Evolutionary conservation across 2,329 filamentous ascomycete genomes (phyloP).

Genomic region (Beauveria australis): DNA sequence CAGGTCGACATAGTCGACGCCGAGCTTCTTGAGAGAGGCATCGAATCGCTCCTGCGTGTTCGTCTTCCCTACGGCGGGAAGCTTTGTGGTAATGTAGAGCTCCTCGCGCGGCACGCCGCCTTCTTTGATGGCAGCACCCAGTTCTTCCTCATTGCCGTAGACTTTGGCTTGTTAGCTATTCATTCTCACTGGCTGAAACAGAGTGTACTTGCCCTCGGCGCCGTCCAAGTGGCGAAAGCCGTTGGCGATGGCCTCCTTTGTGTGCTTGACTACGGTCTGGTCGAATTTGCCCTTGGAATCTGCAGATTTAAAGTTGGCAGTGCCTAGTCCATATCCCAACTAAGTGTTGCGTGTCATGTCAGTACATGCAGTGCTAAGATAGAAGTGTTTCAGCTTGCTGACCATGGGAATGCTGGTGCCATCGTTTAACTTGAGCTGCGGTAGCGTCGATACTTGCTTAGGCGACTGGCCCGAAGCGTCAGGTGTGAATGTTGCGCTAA

Average conservation of each 20-base stretch:
- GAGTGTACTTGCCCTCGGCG: constrained; percentile 48
- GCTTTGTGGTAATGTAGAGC: constrained; percentile 61
- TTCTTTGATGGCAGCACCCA: constrained; percentile 63
- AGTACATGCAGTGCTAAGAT: constrained; percentile 12
- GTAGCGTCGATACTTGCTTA: constrained; percentile 37
- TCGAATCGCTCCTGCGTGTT: constrained; percentile 44
- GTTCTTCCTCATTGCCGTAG: constrained; percentile 60
- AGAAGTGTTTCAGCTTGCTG: constrained; percentile 9
- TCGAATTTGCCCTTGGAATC: constrained; percentile 40
- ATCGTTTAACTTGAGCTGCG: constrained; percentile 62
- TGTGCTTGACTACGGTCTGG: constrained; percentile 38
- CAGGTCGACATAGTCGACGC: constrained; percentile 62
- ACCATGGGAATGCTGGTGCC: constrained; percentile 65
- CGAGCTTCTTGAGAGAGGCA: constrained; percentile 55
- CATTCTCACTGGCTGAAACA: background rate
- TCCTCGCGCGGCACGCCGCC: constrained; percentile 55
- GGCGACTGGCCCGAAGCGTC: constrained; percentile 30
- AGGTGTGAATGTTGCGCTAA: constrained; percentile 29
- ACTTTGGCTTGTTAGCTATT: constrained; percentile 26
- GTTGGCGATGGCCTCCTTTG: constrained; percentile 56
- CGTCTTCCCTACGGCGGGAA: constrained; percentile 31
- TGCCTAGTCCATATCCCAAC: constrained; percentile 67
- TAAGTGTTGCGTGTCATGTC: constrained; percentile 22
- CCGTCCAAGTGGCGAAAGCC: constrained; percentile 69
- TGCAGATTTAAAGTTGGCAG: constrained; percentile 51